phyloP scores from a whole-genome alignment of 345 rosid species.

The Schrenkiella parvula region DNA sequence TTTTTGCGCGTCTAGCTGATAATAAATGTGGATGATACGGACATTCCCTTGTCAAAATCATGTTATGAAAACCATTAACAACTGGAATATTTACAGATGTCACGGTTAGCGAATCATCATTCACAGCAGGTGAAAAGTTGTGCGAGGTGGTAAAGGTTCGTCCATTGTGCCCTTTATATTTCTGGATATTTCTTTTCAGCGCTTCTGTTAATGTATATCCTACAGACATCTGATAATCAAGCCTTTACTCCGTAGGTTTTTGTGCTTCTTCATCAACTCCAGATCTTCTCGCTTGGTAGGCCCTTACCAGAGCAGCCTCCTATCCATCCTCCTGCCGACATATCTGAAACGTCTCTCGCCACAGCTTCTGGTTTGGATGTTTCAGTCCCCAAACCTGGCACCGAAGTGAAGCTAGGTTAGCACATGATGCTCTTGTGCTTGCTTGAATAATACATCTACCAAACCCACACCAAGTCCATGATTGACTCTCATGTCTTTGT shows the following conservation, averaged over 20 bases:
- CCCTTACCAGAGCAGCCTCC: slow-evolving; percentile 80
- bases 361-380: slow-evolving; percentile 57
- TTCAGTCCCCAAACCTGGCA: slow-evolving; percentile 77
- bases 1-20: slow-evolving; percentile 4
- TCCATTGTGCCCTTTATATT: background rate
- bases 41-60: background rate
- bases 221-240: slow-evolving; percentile 12
- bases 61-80: slow-evolving; percentile 2
- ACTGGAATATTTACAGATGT: slow-evolving; percentile 40
- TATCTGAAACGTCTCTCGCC: slow-evolving; percentile 61
- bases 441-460: background rate
- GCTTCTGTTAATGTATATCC: background rate
- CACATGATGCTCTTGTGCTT: slow-evolving; percentile 4
- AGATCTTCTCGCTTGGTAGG: slow-evolving; percentile 70
- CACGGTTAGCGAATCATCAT: slow-evolving; percentile 59
- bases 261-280: slow-evolving; percentile 90
- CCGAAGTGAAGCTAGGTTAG: slow-evolving; percentile 72
- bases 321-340: slow-evolving; percentile 41
- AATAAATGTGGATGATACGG: background rate
- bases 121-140: slow-evolving; percentile 69
- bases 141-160: slow-evolving; percentile 87
- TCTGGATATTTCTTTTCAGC: background rate
- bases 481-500: background rate
- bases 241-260: slow-evolving; percentile 53
- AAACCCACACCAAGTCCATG: background rate